phyloP scores from a whole-genome alignment of 2,329 filamentous ascomycete species.

The Trichoderma breve region DNA sequence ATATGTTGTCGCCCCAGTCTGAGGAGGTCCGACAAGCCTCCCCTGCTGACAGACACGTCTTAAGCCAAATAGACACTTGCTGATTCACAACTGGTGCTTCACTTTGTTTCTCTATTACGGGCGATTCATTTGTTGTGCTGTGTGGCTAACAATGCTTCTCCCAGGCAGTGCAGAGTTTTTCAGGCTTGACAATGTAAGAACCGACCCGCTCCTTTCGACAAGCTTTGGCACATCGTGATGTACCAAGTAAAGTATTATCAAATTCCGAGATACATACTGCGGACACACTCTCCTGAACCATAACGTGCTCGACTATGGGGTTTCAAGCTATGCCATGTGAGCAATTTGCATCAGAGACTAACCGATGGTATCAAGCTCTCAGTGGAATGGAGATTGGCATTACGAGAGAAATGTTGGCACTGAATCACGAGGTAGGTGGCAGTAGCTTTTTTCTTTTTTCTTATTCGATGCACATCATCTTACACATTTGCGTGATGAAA shows the following conservation, averaged over 20 bases:
- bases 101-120: constrained; percentile 6
- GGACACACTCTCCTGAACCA: constrained; percentile 37
- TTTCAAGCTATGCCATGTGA: neutral
- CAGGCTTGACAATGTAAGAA: constrained; percentile 14
- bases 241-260: constrained; percentile 41
- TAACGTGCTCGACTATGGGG: constrained; percentile 1
- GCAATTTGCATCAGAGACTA: constrained; percentile 1
- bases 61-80: constrained; percentile 55
- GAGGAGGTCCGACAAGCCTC: constrained; percentile 48
- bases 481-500: constrained; percentile 57
- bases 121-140: neutral
- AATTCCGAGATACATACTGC: constrained; percentile 44
- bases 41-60: constrained; percentile 52
- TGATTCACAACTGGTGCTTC: constrained; percentile 36
- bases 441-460: constrained; percentile 23
- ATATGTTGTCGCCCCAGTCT: constrained; percentile 51
- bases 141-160: constrained; percentile 25
- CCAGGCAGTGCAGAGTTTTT: neutral
- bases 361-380: neutral
- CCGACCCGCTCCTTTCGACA: neutral
- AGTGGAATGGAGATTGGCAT: neutral
- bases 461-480: constrained; percentile 18
- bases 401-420: neutral
- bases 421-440: constrained; percentile 29
- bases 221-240: constrained; percentile 36